Evolutionary conservation across 805 yeast genomes (phyloP).

Genomic region (Ascoidea tarda): DNA sequence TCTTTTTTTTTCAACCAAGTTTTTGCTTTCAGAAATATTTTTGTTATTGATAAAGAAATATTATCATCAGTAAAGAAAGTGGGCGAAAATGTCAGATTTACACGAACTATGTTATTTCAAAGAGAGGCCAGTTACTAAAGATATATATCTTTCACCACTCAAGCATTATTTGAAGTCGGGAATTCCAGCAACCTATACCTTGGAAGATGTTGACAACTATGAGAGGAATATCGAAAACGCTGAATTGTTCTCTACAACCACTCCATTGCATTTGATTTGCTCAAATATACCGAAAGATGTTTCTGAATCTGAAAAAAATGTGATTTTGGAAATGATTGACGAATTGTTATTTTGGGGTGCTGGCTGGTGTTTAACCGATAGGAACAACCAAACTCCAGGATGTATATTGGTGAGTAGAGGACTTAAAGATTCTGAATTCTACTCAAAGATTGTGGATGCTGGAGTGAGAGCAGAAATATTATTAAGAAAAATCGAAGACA

Average conservation of each 20-base stretch:
- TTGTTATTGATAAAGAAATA: no score
- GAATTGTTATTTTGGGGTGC: constrained; percentile 74
- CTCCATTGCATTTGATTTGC: constrained; percentile 64
- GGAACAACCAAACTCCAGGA: constrained; percentile 68
- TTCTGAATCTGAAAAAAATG: constrained; percentile 25
- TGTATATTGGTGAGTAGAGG: constrained; percentile 53
- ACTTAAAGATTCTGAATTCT: constrained; percentile 26
- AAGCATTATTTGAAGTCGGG: constrained; percentile 40
- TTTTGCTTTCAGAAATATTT: no score
- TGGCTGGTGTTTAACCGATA: constrained; percentile 77
- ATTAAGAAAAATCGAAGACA: constrained; percentile 54
- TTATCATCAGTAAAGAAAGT: no score
- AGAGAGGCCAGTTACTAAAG: constrained; percentile 35
- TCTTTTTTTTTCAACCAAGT: no score
- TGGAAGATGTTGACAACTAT: constrained; percentile 58
- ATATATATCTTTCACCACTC: constrained; percentile 28
- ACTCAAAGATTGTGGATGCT: constrained; percentile 48
- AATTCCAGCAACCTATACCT: constrained; percentile 71
- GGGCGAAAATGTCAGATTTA: constrained; percentile 43
- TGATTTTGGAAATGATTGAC: constrained; percentile 42
- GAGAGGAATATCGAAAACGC: constrained; percentile 27
- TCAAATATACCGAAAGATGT: constrained; percentile 32
- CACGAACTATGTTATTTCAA: constrained; percentile 47
- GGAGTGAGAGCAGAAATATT: constrained; percentile 85
- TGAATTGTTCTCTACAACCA: constrained; percentile 39